Percentiles rank a stretch among this genome's conserved stretches.
phyloP scores from a whole-genome alignment of 2,329 filamentous ascomycete species.

The Metarhizium brunneum region DNA sequence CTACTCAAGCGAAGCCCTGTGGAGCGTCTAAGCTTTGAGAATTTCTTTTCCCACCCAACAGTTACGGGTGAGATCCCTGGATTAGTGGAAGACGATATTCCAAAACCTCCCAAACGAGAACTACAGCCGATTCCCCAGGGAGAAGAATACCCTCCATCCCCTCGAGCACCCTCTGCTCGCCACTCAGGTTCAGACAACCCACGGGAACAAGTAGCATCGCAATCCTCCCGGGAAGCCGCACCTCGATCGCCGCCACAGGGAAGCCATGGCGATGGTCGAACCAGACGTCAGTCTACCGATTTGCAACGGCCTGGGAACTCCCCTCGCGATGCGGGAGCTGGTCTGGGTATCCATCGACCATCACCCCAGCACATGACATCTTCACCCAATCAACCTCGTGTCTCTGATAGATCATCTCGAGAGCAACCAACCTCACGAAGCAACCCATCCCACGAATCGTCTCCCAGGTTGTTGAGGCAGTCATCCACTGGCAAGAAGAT shows the following conservation, averaged over 20 bases:
- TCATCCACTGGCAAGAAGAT: slow-evolving; percentile 18
- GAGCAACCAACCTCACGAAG: slow-evolving; percentile 23
- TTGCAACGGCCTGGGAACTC: slow-evolving; percentile 28
- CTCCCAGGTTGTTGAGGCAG: slow-evolving; percentile 11
- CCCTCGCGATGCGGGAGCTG: slow-evolving; percentile 37
- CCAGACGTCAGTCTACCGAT: slow-evolving; percentile 18
- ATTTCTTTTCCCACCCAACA: slow-evolving; percentile 71
- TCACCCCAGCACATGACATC: slow-evolving; percentile 37
- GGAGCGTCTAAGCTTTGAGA: slow-evolving; percentile 76
- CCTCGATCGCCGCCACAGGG: slow-evolving; percentile 33
- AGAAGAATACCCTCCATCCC: slow-evolving; percentile 17
- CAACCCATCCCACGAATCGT: slow-evolving; percentile 12
- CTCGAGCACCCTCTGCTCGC: slow-evolving; percentile 18
- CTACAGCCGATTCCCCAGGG: slow-evolving; percentile 22
- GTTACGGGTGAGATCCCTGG: slow-evolving; percentile 70
- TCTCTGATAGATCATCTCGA: slow-evolving; percentile 14
- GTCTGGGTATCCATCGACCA: slow-evolving; percentile 42
- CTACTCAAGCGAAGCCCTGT: slow-evolving; percentile 79
- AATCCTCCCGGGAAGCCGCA: slow-evolving; percentile 32
- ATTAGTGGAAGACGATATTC: slow-evolving; percentile 67
- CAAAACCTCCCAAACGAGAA: slow-evolving; percentile 29
- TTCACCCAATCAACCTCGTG: slow-evolving; percentile 33
- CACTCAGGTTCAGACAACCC: slow-evolving; percentile 27
- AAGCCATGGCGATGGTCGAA: slow-evolving; percentile 30
- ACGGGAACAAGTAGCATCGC: slow-evolving; percentile 23